Evolutionary conservation across 345 rosid genomes (phyloP), one percentile per base, ranked within the genome.

Genomic region (Euclidium syriacum): DNA sequence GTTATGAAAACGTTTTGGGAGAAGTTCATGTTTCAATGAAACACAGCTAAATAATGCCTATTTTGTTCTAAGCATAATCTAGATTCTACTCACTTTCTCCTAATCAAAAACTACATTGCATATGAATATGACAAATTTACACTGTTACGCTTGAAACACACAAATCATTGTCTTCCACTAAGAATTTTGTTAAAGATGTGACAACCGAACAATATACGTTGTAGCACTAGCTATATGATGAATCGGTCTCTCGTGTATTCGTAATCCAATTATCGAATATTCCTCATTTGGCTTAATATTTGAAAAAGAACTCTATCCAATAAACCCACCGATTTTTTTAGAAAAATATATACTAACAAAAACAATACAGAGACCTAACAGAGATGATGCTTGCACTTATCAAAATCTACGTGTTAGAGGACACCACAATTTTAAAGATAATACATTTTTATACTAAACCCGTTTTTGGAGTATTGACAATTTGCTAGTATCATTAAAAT

Each of bases 321-420:
- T 19, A 40, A 41, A 14, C 40, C 34, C 52, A 64, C 44, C 52
- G 35, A 52, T 0, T 30, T 18, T 51, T 18, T 46, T 12, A 27
- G 1, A 30, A 14, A 7, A 26, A 34, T 15, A n/a, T n/a, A n/a
- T n/a, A n/a, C n/a, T n/a, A 2, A 10, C 17, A 20, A 56, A 6
- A 36, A 30, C n/a, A n/a, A 50, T 12, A 39, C 23, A 49, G 44
- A 39, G 65, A 30, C n/a, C n/a, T 39, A 8, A 39, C 23, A 49
- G 44, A 39, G 65, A 58, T 68, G 52, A 50, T 50, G 73, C 67
- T 41, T 59, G 73, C 47, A 59, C 52, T 51, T 68, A 59, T 68
- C 67, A 41, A n/a, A 41, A 59, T 34, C 67, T 51, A 68, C 73
- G 73, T 59, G 73, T 59, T 59, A 9, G 19, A 29, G 34, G 35